Conservation (phyloP, 2,329 filamentous ascomycete species). For the Hypomyces perniciosus region DNA sequence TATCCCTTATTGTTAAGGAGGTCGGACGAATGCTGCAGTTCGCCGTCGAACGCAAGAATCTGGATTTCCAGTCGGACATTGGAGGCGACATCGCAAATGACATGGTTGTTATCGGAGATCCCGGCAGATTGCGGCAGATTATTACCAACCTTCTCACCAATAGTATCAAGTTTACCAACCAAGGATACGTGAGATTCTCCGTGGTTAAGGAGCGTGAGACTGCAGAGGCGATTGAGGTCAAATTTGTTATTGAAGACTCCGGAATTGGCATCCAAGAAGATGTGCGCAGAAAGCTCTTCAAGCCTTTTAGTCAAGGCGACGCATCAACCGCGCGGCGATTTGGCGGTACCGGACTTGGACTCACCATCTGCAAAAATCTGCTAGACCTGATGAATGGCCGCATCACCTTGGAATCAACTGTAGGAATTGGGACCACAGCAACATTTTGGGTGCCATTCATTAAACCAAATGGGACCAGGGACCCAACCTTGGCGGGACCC, state of each 20-base stretch:
- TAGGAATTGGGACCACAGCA: conserved; percentile 65
- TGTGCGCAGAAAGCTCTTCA: conserved; percentile 66
- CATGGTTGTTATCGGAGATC: conserved; percentile 79
- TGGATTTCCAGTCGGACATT: conserved; percentile 64
- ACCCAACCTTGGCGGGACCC: conserved; percentile 52
- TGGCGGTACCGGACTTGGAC: conserved; percentile 69
- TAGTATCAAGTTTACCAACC: conserved; percentile 67
- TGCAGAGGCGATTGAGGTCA: conserved; percentile 58
- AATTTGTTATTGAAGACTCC: conserved; percentile 69
- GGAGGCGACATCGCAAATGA: conserved; percentile 57
- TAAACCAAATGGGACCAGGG: conserved; percentile 50
- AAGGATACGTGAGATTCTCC: conserved; percentile 61
- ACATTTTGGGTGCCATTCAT: conserved; percentile 73
- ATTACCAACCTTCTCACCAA: conserved; percentile 74
- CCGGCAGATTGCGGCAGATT: conserved; percentile 76
- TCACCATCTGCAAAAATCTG: conserved; percentile 77
- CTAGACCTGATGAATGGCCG: conserved; percentile 72
- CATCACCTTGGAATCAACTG: conserved; percentile 63
- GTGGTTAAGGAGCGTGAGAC: conserved; percentile 60
- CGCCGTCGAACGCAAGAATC: conserved; percentile 71
- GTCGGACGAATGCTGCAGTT: conserved; percentile 85
- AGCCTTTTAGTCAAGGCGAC: conserved; percentile 77
- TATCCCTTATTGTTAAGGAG: conserved; percentile 67
- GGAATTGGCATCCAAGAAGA: conserved; percentile 79
- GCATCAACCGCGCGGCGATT: conserved; percentile 73